Evolutionary conservation across 208 protist genomes (phyloP), one percentile per base, ranked within the genome.

Genomic region (Trichomonas tenax): DNA sequence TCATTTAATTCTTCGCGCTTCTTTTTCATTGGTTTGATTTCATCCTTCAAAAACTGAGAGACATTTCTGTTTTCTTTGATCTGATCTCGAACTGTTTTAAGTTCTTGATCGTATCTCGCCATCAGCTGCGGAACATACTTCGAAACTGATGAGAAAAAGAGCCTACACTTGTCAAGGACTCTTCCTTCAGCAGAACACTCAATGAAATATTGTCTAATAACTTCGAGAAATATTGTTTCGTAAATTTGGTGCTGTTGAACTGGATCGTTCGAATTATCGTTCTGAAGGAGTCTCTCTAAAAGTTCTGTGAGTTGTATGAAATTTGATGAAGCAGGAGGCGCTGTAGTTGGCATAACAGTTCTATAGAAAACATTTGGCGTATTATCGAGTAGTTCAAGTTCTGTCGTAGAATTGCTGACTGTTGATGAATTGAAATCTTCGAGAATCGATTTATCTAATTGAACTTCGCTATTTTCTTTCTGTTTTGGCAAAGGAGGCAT

Each of bases 131-230:
- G 86, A 51, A 93, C 36, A 6, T 48, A 38, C n/a, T 38, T 38
- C 0, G 41, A 38, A 14, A 44, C 86, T 15, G 6, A 17, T 9
- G 17, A 17, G 31, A 93, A 93, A 38, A 51, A 58, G 31, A 14
- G 11, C 26, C 86, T 41, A 36, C 86, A 93, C 14, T 38, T 93
- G n/a, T 41, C 36, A 36, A 93, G 34, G 2, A 93, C 11, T 48
- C 45, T 44, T 48, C 86, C 86, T 93, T 93, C n/a, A 38, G 40
- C 86, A 34, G 86, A 48, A 38, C 86, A 58, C 38, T 93, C 86
- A 38, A 93, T 41, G 36, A 93, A 93, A 93, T 93, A 93, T 51
- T 93, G 86, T 17, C 86, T 40, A 93, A 93, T 51, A 38, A 93
- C 86, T 93, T 93, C 86, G 11, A 17, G 3, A 93, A 93, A 93